Evolutionary conservation across 768 basidiomycete species (phyloP).

Genomic region (Xerocomellus dryophilus): DNA sequence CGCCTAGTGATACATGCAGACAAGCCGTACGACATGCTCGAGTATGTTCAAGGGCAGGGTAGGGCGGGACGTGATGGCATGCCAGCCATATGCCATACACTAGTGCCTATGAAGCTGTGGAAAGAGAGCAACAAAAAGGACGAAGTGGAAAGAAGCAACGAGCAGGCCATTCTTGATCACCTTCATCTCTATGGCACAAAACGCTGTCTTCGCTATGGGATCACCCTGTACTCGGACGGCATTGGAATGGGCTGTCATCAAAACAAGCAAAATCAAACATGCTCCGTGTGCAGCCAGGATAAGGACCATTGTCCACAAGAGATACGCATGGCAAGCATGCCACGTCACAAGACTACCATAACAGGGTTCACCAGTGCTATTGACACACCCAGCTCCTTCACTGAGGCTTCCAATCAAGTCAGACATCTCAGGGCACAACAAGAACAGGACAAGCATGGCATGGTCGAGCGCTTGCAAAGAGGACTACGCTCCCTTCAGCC

Average conservation of each 20-base stretch:
- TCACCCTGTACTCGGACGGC: not conserved
- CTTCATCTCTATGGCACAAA: not conserved
- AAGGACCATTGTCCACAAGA: not conserved
- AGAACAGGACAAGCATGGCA: not conserved
- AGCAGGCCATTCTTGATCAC: not conserved
- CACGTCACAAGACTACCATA: not conserved
- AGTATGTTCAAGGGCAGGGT: slow-evolving; percentile 21
- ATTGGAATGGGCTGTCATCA: not conserved
- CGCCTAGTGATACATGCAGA: slow-evolving; percentile 19
- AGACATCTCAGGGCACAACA: not conserved
- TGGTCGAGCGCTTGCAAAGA: not conserved
- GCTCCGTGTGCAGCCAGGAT: not conserved
- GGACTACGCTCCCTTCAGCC: not conserved
- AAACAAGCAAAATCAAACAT: not conserved
- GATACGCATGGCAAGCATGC: not conserved
- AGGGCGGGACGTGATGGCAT: slow-evolving; percentile 17
- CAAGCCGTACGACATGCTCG: slow-evolving; percentile 20
- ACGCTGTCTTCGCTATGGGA: slow-evolving; percentile 4
- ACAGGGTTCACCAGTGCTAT: too few species aligned
- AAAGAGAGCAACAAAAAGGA: not conserved
- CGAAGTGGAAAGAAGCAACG: not conserved
- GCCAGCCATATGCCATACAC: not conserved
- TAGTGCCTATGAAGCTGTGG: not conserved
- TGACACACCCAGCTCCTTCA: not conserved
- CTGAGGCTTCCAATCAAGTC: not conserved